phyloP scores from a whole-genome alignment of 106 monocot genomes.

The Dendrobium huoshanense region DNA sequence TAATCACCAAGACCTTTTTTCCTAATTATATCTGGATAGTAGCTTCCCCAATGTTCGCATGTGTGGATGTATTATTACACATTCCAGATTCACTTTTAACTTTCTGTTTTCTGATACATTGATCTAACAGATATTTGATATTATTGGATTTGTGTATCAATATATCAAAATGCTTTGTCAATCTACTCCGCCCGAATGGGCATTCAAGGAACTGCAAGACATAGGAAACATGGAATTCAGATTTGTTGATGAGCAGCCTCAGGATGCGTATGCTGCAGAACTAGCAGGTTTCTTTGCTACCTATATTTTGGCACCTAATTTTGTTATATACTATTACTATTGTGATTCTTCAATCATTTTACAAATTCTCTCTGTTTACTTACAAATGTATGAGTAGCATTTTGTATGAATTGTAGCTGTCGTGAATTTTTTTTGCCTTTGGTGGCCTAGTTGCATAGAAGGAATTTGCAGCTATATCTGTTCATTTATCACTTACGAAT shows the following conservation, averaged over 20 bases:
- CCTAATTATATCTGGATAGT: background rate
- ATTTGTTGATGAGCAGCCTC: conserved; percentile 94
- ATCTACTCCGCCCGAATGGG: conserved; percentile 82
- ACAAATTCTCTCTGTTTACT: background rate
- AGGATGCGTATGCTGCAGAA: conserved; percentile 84
- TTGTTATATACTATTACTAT: background rate
- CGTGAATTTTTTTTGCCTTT: background rate
- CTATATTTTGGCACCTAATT: background rate
- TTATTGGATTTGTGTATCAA: conserved; percentile 71
- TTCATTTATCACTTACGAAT: background rate
- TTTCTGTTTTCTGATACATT: conserved; percentile 5
- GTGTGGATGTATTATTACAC: background rate
- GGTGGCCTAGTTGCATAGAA: background rate
- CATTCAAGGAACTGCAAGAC: conserved; percentile 94
- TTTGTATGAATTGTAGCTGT: background rate
- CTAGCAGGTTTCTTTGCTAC: conserved; percentile 64
- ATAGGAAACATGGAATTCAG: conserved; percentile 95
- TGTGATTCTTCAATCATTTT: background rate
- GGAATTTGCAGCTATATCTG: background rate
- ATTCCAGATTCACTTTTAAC: background rate
- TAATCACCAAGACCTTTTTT: background rate
- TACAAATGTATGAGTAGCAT: background rate
- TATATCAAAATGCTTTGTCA: conserved; percentile 71
- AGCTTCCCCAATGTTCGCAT: background rate
- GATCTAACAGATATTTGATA: conserved; percentile 59